A percentile compares a stretch with the other conserved stretches of the same genome.
These are phyloP conservation scores for Rhizoclosmatium globosum DNA, from an alignment of 192 early-diverging fungal species.

Conservation along the genomic window DNA sequence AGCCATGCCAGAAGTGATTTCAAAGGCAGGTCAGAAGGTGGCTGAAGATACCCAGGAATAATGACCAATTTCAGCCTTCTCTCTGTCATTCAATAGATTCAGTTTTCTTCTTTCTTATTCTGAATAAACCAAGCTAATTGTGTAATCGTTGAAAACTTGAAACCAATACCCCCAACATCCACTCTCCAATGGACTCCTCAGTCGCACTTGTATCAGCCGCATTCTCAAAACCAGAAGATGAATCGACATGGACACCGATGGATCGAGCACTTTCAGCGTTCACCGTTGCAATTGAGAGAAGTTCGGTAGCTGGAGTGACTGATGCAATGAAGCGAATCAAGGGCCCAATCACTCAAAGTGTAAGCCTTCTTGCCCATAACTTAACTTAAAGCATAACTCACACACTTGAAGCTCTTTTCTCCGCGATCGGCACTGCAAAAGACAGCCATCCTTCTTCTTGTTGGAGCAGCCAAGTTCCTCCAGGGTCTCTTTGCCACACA, in stretches of 20 bases:
- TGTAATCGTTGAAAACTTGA: too few species aligned
- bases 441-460: conserved; percentile 11
- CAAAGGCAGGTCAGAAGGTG: too few species aligned
- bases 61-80: too few species aligned
- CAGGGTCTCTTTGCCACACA: conserved; percentile 2
- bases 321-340: conserved; percentile 14
- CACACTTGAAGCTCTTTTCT: not conserved
- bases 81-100: not conserved
- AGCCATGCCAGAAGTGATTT: too few species aligned
- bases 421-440: conserved; percentile 29
- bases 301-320: not conserved
- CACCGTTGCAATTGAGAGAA: not conserved
- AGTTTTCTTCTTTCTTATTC: not conserved
- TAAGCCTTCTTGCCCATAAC: not conserved
- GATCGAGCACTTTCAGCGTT: conserved; percentile 10
- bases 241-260: conserved; percentile 19
- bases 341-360: conserved; percentile 10
- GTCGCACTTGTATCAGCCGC: not conserved
- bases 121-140: too few species aligned
- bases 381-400: not conserved
- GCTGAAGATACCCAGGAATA: too few species aligned
- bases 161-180: not conserved
- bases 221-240: conserved; percentile 27
- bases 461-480: not conserved
- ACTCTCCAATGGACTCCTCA: conserved; percentile 2